Conservation (phyloP, 2,329 filamentous ascomycete genomes). For the Karstenula rhodostoma region DNA sequence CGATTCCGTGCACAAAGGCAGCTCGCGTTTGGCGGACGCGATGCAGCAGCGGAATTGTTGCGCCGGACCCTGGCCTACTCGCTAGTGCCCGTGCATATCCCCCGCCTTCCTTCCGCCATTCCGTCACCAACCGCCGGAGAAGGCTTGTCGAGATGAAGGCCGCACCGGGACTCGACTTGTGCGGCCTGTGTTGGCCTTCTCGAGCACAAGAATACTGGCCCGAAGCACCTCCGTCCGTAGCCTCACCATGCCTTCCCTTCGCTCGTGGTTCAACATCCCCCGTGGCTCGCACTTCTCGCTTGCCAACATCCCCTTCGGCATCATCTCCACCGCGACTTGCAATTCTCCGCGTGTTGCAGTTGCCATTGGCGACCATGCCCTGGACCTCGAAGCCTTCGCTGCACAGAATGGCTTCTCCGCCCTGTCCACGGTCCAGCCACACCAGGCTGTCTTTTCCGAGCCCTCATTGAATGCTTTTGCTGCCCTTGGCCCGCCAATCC, state of each 20-base stretch:
- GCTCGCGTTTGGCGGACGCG: constrained; percentile 31
- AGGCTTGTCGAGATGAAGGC: neutral
- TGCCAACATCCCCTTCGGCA: constrained; percentile 83
- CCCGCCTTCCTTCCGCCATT: constrained; percentile 23
- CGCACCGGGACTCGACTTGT: neutral
- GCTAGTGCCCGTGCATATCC: constrained; percentile 18
- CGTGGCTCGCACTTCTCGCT: constrained; percentile 74
- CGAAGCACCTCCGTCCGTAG: neutral
- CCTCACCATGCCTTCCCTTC: constrained; percentile 42
- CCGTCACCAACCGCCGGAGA: constrained; percentile 36
- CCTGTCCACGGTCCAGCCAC: constrained; percentile 64
- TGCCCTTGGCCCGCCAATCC: constrained; percentile 71
- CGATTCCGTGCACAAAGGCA: constrained; percentile 30
- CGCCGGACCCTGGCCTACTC: constrained; percentile 18
- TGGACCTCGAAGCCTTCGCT: constrained; percentile 73
- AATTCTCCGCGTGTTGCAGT: constrained; percentile 69
- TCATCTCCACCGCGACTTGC: constrained; percentile 72
- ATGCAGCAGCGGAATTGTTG: constrained; percentile 34
- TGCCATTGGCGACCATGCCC: constrained; percentile 75
- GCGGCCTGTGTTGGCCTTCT: constrained; percentile 8
- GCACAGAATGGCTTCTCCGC: constrained; percentile 66
- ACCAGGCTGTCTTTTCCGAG: constrained; percentile 69
- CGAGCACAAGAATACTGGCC: constrained; percentile 2
- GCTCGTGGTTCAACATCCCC: constrained; percentile 68
- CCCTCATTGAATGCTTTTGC: constrained; percentile 78